Evolutionary conservation across 2,329 filamentous ascomycete genomes (phyloP), one percentile per base, ranked within the genome.

Genomic region (Cladosporium sphaerospermum): DNA sequence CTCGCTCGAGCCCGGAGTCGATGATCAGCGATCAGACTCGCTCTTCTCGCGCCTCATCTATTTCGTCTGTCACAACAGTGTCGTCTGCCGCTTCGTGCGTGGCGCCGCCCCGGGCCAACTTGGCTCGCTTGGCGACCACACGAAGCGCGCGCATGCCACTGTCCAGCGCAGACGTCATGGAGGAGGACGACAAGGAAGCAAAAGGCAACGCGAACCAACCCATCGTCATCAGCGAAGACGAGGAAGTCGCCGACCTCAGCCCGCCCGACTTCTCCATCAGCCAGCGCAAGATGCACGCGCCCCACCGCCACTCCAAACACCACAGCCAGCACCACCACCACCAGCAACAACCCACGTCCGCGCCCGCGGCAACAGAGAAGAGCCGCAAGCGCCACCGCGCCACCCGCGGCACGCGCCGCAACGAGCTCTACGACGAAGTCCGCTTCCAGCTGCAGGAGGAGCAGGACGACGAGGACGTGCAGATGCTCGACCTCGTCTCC

Each of bases 11-110:
- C 41, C 81, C 82, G n/a, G 81, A 83, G 58, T 84, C 81, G 33
- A 81, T 83, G 76, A 68, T 83, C 34, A 83, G 80, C 28, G 81
- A 84, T 64, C 74, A 74, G 34, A 75, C 75, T 11, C 71, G 80
- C 55, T 79, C 78, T 53, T 79, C 76, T 37, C 75, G 76, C 57
- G 74, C 77, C 32, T 78, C 77, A 9, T 79, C 77, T 51, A 80
- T 78, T 58, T 78, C 75, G 49, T 78, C 76, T 45, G 69, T 77
- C 60, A 76, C 75, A 45, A 77, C 75, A 57, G 67, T 65, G 56
- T 68, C 71, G 57, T 63, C 66, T 16, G 62, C 57, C 51, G 60
- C 63, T 68, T 59, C 72, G 71, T 60, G 71, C 67, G 66, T 80
- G 78, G 69, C 77, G 79, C 66, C 81, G 42, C 59, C 54, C 39